Evolutionary conservation across 2,329 filamentous ascomycete species (phyloP), one percentile per base, ranked within the genome.

Genomic region (Chrysoporthe deuterocubensis): DNA sequence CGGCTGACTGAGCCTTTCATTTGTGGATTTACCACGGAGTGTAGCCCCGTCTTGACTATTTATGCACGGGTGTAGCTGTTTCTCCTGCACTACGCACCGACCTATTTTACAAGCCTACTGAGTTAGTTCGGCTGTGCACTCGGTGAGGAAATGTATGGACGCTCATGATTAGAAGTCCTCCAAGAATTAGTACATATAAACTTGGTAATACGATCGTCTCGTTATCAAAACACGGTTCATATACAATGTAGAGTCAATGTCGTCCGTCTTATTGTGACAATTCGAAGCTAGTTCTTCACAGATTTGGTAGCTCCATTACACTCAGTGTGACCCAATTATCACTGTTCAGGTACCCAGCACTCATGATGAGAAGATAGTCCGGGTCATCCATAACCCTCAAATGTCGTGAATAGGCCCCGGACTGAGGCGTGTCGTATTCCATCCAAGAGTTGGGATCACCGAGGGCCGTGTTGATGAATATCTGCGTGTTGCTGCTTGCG

Each of bases 271-370:
- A 34, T 34, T 32, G 11, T 34, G 26, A 16, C 21, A 32, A 32
- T 34, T 34, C 26, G 26, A 56, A 18, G 1, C n/a, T 9, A 56
- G n/a, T 18, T 21, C 54, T 8, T 58, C 37, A 59, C 18, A 59
- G 5, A 44, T 59, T 59, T 32, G 59, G 65, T 37, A 75, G 64
- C 46, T 74, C 70, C 40, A 76, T 70, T 8, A 81, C 75, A 50
- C 78, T 81, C 40, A 79, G 62, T 14, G 75, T 78, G 6, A 81
- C 78, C 73, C 79, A 75, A 58, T 85, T 84, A 42, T 79, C 80
- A 42, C 76, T 83, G 52, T 78, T 81, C 70, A 83, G 74, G 26
- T 80, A 76, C 1, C 81, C 79, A 0, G 77, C 82, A 0, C 81
- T 80, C 69, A 81, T 81, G 59, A 85, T 83, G 14, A 83, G 75